Percentiles rank a stretch among this genome's conserved stretches.
Evolutionary conservation across 148 eudicot species (phyloP).

Genomic region (Selenicereus undatus): DNA sequence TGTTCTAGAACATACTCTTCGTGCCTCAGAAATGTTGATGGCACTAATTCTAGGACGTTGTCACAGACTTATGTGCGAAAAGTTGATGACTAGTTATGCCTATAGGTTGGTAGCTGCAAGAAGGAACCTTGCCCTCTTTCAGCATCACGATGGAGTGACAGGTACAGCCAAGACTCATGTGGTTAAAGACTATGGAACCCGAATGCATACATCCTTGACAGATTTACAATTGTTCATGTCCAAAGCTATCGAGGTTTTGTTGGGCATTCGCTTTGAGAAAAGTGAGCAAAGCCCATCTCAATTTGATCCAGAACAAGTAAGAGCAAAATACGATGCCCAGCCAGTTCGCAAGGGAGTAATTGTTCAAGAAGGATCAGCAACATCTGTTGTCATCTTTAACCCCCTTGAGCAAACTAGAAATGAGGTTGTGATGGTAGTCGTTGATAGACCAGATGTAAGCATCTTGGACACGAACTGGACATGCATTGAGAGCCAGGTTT

Average conservation of each 20-base stretch:
- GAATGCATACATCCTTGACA: slow-evolving; percentile 90
- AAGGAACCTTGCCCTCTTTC: slow-evolving; percentile 96
- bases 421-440: slow-evolving; percentile 84
- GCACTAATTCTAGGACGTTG: slow-evolving; percentile 78
- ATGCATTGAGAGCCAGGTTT: slow-evolving; percentile 85
- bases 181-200: slow-evolving; percentile 81
- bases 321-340: slow-evolving; percentile 77
- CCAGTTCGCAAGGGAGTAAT: slow-evolving; percentile 60
- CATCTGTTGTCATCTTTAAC: slow-evolving; percentile 79
- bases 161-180: slow-evolving; percentile 98
- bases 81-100: slow-evolving; percentile 71
- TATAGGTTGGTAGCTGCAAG: slow-evolving; percentile 92
- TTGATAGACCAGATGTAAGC: slow-evolving; percentile 75
- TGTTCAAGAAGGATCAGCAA: slow-evolving; percentile 54
- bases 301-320: slow-evolving; percentile 73
- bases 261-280: slow-evolving; percentile 79
- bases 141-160: slow-evolving; percentile 98
- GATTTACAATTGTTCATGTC: slow-evolving; percentile 96
- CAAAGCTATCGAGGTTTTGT: slow-evolving; percentile 80
- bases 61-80: slow-evolving; percentile 76
- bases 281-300: slow-evolving; percentile 70
- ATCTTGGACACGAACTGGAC: slow-evolving; percentile 95
- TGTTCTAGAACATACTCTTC: slow-evolving; percentile 91
- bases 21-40: slow-evolving; percentile 87
- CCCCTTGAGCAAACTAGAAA: slow-evolving; percentile 81